Evolutionary conservation across 2,329 filamentous ascomycete genomes (phyloP), one percentile per base, ranked within the genome.

Genomic region (Pseudopithomyces maydicus): DNA sequence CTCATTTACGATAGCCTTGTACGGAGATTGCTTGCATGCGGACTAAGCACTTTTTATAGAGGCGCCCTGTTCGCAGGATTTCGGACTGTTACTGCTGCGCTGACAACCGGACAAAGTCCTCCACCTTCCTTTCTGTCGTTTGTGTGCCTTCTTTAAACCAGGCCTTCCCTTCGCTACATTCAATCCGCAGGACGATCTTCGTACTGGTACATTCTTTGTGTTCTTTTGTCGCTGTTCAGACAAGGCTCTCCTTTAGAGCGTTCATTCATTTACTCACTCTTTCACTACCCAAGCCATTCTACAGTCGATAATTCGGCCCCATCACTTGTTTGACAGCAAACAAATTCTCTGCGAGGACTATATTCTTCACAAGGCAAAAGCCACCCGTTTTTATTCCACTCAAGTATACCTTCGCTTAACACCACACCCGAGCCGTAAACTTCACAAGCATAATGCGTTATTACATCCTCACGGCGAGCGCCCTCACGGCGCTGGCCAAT

Each of bases 401-500:
- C 19, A 44, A 45, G 41, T 29, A 45, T 22, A 44, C 35, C 19
- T 50, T 43, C 39, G 22, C 26, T 55, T 58, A 42, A 38, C 44
- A 39, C 49, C 36, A 46, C 42, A 46, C 47, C 29, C 29, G 38
- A 17, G 44, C 45, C 20, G 15, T 23, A 17, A 23, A 36, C 33
- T 35, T 42, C 49, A 49, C 44, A 57, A 41, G 39, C 62, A 62
- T 26, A 32, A 74, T 75, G 73, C 72, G 65, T 56, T 72, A 71
- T 45, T 55, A 65, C 33, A 69, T 66, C 48, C 47, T 67, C 44
- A 63, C 63, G 6, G 62, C 65, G 29, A 68, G 71, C 60, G 71
- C 72, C 14, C 58, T 79, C 53, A 69, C 69, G 26, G 64, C 67
- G 52, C 50, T 75, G 20, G 69, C 70, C 55, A 69, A 61, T n/a